A percentile compares a stretch with the other conserved stretches of the same genome.
Evolutionary conservation across 176 grass and related monocot genomes (phyloP).

Genomic region (Stipa capillata): DNA sequence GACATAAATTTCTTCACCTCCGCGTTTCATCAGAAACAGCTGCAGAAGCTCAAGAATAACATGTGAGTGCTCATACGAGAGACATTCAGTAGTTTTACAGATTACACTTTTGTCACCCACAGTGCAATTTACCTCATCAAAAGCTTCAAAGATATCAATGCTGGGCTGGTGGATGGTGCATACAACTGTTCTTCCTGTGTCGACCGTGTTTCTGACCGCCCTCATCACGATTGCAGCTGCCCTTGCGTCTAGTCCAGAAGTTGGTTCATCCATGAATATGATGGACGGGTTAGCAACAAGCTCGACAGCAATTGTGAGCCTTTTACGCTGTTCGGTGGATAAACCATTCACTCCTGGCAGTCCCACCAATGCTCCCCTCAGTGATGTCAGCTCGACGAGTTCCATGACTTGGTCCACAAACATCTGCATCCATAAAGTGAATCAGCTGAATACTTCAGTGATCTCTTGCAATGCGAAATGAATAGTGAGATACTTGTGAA

Average conservation of each 20-base stretch:
- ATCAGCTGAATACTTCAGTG: not conserved
- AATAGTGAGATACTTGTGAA: not conserved
- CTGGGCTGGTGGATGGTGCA: conserved; percentile 96
- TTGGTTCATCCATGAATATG: conserved; percentile 97
- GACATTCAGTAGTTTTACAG: not conserved
- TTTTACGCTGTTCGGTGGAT: conserved; percentile 87
- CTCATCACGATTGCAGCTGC: conserved; percentile 95
- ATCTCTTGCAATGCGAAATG: not conserved
- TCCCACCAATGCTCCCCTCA: conserved; percentile 76
- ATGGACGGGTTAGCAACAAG: conserved; percentile 91
- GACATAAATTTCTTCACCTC: conserved; percentile 86
- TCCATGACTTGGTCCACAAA: conserved; percentile 94
- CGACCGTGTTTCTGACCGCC: conserved; percentile 77
- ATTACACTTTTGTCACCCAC: not conserved
- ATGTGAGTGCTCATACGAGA: conserved; percentile 19
- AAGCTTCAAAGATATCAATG: conserved; percentile 96
- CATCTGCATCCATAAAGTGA: conserved; percentile 42
- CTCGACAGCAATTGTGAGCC: conserved; percentile 88
- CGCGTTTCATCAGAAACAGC: conserved; percentile 95
- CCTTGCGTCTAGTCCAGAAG: conserved; percentile 84
- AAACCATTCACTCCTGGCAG: conserved; percentile 90
- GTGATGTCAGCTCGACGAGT: conserved; percentile 64
- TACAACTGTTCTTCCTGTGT: conserved; percentile 87
- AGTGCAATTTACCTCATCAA: conserved; percentile 57
- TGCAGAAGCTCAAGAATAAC: conserved; percentile 28